Base-by-base conservation (phyloP, 371 early-diverging fungal species). In the Mortierella sp. region DNA sequence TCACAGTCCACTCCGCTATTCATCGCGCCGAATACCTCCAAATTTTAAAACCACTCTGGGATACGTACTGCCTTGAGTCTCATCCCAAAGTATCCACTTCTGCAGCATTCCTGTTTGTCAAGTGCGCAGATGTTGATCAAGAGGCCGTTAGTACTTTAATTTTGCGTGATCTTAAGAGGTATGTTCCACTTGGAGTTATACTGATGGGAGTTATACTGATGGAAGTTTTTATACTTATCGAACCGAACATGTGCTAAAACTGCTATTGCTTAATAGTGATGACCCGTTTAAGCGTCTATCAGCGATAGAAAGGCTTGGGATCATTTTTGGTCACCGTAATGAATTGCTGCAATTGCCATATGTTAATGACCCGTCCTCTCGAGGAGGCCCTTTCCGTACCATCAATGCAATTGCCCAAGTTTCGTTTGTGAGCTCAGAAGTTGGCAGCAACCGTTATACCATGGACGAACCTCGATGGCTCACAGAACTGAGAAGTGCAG, bases 401-500 rank as follows among this genome's bases (percentile, higher is more conserved):
- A 85, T 85, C 54, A 86, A 86, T 5, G 16, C 55, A 2, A 55
- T 28, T 55, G 84, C 89, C 24, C 86, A 88, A 9, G 86, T 90
- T 0, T 87, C 91, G 0, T 93, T 90, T 74, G 89, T 91, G 0
- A 86, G 88, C 2, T 86, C 91, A 0, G 91, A 91, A 43, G 72
- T 93, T 2, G 93, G 93, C 4, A 89, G 86, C 68, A 88, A 86
- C 45, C 88, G 87, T 11, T 89, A 89, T 54, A 88, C 90, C 0
- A 75, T 90, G 77, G 90, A 91, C 28, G 91, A 91, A 30, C 89
- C 90, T 10, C 85, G 87, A 9, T 90, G 90, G 89, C 85, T 88
- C 83, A 83, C 87, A 12, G 88, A 91, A 62, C 69, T 91, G 22
- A 90, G 88, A 63, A 85, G 83, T 67, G 86, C 87, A 0, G 87